Percentiles rank a stretch among this genome's conserved stretches.
phyloP scores from a whole-genome alignment of 352 stramenopile genomes.

The Aphanomyces astaci region DNA sequence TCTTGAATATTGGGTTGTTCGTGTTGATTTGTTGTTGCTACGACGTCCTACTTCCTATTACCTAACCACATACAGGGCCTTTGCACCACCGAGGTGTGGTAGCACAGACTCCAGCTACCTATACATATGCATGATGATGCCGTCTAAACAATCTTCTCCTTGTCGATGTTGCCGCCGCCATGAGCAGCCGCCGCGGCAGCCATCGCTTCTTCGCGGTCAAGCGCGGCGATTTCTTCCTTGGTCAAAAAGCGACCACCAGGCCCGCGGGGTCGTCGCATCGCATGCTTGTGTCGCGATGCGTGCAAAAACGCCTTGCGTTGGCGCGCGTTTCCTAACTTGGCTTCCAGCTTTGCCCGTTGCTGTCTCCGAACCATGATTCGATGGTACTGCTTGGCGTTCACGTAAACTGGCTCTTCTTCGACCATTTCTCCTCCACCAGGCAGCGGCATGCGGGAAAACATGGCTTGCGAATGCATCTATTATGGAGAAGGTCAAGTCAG shows the following conservation, averaged over 20 bases:
- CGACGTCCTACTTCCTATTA: too few species aligned
- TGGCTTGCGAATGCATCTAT: conserved; percentile 20
- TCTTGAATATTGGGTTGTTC: not conserved
- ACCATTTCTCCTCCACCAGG: conserved; percentile 39
- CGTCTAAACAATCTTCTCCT: conserved; percentile 21
- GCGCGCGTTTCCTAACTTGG: conserved; percentile 64
- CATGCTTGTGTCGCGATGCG: conserved; percentile 80
- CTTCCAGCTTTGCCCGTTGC: conserved; percentile 78
- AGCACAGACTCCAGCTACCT: not conserved
- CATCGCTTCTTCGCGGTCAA: conserved; percentile 32
- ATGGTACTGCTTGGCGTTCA: conserved; percentile 88
- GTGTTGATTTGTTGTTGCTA: too few species aligned
- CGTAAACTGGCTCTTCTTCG: conserved; percentile 84
- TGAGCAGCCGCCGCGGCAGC: conserved; percentile 1
- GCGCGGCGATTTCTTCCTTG: conserved; percentile 62
- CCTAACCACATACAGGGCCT: not conserved
- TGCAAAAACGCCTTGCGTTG: conserved; percentile 84
- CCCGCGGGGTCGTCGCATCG: conserved; percentile 74
- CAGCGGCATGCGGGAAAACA: conserved; percentile 49
- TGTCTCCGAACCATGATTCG: conserved; percentile 84
- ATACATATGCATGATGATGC: conserved; percentile 6
- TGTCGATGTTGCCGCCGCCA: too few species aligned
- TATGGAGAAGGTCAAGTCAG: too few species aligned
- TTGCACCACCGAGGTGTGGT: too few species aligned
- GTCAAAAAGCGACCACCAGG: conserved; percentile 79